Evolutionary conservation across 441 rosid genomes (phyloP).

Genomic region (Eugenia klotzschiana): DNA sequence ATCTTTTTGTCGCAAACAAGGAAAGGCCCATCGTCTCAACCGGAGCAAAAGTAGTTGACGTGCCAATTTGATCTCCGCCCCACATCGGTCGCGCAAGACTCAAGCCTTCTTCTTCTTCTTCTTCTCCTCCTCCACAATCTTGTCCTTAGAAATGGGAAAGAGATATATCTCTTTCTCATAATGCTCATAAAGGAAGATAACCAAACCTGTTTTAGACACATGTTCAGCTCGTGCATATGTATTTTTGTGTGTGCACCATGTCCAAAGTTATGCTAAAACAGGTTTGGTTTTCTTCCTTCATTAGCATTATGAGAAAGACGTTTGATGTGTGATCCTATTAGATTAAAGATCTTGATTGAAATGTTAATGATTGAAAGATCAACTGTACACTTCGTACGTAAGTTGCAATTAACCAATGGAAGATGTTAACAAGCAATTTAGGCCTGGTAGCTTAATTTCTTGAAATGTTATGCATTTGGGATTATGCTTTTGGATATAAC

Average conservation of each 20-base stretch:
- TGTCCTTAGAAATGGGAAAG: no score
- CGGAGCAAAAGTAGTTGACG: no score
- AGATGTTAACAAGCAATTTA: not conserved
- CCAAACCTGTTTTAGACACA: no score
- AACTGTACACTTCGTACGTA: not conserved
- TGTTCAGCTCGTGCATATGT: no score
- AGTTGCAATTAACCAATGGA: not conserved
- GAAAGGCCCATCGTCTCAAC: not conserved
- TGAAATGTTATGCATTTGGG: not conserved
- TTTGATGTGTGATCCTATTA: not conserved
- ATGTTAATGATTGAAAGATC: not conserved
- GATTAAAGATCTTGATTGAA: not conserved
- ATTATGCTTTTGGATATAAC: not conserved
- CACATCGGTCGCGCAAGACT: no score
- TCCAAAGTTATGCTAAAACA: not conserved
- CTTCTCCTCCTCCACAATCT: no score
- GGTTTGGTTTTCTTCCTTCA: not conserved
- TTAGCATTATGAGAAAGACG: not conserved
- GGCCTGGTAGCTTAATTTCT: not conserved
- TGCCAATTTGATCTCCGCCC: no score
- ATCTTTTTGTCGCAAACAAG: constrained; percentile 1
- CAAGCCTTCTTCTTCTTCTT: no score
- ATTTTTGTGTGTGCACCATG: no score
- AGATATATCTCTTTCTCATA: no score
- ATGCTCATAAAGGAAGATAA: no score